These are phyloP conservation scores for Tausonia pullulans DNA, from an alignment of 1,284 basidiomycete genomes.

Conservation along the genomic window DNA sequence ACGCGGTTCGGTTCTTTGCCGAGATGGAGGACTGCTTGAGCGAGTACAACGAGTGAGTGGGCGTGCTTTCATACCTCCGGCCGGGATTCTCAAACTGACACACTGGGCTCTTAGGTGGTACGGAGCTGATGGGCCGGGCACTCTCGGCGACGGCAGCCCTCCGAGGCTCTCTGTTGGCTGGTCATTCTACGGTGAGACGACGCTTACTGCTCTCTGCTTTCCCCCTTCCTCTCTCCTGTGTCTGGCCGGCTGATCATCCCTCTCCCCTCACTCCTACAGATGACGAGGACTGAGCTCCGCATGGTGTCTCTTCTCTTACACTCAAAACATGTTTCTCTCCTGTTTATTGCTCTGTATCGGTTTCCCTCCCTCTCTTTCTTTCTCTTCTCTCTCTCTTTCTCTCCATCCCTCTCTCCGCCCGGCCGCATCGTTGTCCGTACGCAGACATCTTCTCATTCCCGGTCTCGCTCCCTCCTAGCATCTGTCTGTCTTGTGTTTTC, in stretches of 20 bases:
- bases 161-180: constrained; percentile 35
- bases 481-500: neutral
- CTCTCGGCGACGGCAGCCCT: constrained; percentile 31
- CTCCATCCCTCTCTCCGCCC: neutral
- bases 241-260: neutral
- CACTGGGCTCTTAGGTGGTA: constrained; percentile 32
- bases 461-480: neutral
- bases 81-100: constrained; percentile 15
- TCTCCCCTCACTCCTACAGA: constrained; percentile 9
- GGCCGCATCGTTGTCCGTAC: neutral
- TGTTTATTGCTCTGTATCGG: neutral
- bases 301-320: too few species aligned
- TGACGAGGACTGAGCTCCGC: neutral
- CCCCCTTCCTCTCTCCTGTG: neutral
- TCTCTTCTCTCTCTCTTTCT: neutral
- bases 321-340: neutral
- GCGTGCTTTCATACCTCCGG: neutral
- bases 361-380: neutral
- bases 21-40: constrained; percentile 40
- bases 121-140: constrained; percentile 33
- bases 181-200: constrained; percentile 25
- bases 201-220: neutral
- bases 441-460: neutral
- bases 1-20: constrained; percentile 38
- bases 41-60: constrained; percentile 29